Conservation (phyloP, 108 stramenopile genomes). For the Pseudonitzschia multiseries region DNA sequence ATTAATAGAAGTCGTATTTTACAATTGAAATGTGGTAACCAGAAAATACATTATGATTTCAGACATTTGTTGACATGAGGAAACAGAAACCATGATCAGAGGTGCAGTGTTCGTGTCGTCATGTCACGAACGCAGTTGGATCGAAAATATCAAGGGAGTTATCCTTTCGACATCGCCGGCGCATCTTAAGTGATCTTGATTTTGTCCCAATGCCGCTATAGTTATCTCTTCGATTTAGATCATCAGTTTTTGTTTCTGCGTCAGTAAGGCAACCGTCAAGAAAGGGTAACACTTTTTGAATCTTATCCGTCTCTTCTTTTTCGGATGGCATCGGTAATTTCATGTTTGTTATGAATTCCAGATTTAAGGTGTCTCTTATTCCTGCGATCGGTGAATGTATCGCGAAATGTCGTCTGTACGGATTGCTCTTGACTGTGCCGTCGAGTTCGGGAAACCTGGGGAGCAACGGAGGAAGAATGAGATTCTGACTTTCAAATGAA, state of each 20-base stretch:
- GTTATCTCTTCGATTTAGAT: not conserved
- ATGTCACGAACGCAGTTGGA: not conserved
- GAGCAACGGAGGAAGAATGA: slow-evolving; percentile 15
- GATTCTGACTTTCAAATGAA: not conserved
- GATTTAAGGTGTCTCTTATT: slow-evolving; percentile 2
- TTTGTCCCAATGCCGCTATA: not conserved
- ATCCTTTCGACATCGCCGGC: slow-evolving; percentile 4
- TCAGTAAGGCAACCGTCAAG: not conserved
- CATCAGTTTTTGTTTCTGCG: not conserved
- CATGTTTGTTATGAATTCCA: not conserved
- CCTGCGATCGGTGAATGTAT: slow-evolving; percentile 25
- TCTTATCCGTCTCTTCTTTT: not conserved
- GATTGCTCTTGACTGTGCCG: not conserved
- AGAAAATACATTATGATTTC: too few species aligned
- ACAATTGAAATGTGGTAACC: too few species aligned
- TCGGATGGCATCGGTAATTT: not conserved
- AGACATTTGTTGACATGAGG: not conserved
- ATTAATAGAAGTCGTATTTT: too few species aligned
- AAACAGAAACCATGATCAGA: not conserved
- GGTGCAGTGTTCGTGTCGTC: not conserved
- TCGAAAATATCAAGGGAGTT: not conserved
- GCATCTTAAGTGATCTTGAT: slow-evolving; percentile 17
- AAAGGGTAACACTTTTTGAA: not conserved
- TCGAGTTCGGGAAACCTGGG: slow-evolving; percentile 14
- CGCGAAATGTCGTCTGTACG: slow-evolving; percentile 12